Base-by-base conservation (phyloP, 1,284 basidiomycete genomes). In the Ustilago cynodontis region DNA sequence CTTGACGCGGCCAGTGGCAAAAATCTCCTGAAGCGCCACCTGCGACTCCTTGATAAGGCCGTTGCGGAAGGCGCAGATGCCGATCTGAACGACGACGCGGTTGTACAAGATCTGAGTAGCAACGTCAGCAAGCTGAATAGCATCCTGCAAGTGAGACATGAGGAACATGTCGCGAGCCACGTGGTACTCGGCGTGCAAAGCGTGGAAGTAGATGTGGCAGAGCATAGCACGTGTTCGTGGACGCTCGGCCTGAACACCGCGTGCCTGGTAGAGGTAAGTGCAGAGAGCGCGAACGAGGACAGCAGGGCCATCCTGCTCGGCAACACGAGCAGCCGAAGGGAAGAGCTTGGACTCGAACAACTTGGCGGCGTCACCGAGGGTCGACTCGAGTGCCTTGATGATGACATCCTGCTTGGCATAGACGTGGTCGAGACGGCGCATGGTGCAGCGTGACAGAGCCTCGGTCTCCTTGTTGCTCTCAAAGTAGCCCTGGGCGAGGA, bases 31-130 rank as follows among this genome's bases (percentile, higher is more conserved):
- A 22, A 99, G 89, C 39, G 93, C 97, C 24, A 91, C 89, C 85
- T 98, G 97, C 18, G 94, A 91, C 87, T 99, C 97, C 85, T 92
- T 92, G 87, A 99, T 96, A 80, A 96, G 90, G 28, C 97, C 97
- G 65, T 91, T 92, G 59, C 97, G 91, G 91, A 99, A 99, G 3
- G 97, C 97, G 79, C 94, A 95, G 31, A 99, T 90, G 50, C 97
- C 97, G 64, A 99, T 91, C 87, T 99, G 97, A 51, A 99, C 96
- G 58, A 99, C 91, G 10, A 95, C 94, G 49, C 97, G 93, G 87
- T 99, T 99, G 89, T 97, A 99, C 53, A 99, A 89, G 83, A 99
- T 98, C 88, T 99, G 97, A 0, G 97, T 99, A 24, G 92, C 92
- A 61, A 98, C 95, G 84, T 99, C 97, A 72, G 96, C 94, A 49